These are phyloP conservation scores for Fusarium succisae DNA, from an alignment of 2,329 filamentous ascomycete species.

Conservation along the genomic window DNA sequence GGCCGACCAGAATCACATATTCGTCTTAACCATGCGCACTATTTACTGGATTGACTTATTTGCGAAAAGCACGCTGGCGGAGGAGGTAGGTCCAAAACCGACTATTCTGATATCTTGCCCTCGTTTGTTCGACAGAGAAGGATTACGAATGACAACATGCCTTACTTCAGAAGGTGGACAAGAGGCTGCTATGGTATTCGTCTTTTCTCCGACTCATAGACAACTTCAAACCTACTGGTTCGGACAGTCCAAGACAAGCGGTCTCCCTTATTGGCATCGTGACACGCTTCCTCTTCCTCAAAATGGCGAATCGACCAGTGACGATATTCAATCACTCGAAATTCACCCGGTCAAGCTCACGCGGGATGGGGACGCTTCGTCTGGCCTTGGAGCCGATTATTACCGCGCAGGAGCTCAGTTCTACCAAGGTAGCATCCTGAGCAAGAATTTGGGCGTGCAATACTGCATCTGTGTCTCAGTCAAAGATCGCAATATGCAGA, in stretches of 20 bases:
- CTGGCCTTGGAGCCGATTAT: slow-evolving; percentile 46
- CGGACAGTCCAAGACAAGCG: slow-evolving; percentile 26
- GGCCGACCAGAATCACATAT: slow-evolving; percentile 58
- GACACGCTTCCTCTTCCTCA: slow-evolving; percentile 45
- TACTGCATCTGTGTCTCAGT: slow-evolving; percentile 50
- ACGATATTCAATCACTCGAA: slow-evolving; percentile 40
- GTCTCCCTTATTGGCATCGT: slow-evolving; percentile 51
- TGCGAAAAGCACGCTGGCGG: slow-evolving; percentile 13
- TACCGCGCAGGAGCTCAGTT: slow-evolving; percentile 51
- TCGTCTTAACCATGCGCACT: slow-evolving; percentile 65
- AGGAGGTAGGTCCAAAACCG: slow-evolving; percentile 21
- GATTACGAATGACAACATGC: slow-evolving; percentile 45
- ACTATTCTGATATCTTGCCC: slow-evolving; percentile 43
- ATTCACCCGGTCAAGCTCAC: slow-evolving; percentile 43
- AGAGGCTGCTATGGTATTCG: slow-evolving; percentile 45
- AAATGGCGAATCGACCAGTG: background rate
- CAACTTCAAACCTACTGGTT: slow-evolving; percentile 52
- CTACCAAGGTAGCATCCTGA: slow-evolving; percentile 58
- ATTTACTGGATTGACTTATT: slow-evolving; percentile 60
- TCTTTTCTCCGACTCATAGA: slow-evolving; percentile 45
- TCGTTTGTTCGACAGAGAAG: slow-evolving; percentile 42
- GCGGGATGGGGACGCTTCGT: background rate
- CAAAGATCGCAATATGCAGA: slow-evolving; percentile 34
- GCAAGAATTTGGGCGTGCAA: slow-evolving; percentile 54
- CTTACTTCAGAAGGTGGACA: slow-evolving; percentile 33